Evolutionary conservation across 2,329 filamentous ascomycete species (phyloP), one percentile per base, ranked within the genome.

Genomic region (Phoma sp.): DNA sequence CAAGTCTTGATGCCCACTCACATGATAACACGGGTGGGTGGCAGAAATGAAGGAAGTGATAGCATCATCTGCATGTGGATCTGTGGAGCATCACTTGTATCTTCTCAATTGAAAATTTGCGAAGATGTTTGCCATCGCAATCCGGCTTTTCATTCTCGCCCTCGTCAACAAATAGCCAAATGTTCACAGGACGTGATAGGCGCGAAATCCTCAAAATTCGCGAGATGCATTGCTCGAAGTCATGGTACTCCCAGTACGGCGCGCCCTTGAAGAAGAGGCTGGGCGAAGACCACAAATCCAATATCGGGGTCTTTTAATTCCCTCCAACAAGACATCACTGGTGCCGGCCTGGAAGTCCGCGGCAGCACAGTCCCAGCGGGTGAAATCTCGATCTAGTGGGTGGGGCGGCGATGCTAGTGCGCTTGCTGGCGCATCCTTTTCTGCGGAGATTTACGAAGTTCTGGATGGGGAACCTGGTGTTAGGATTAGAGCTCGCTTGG

Each of bases 351-450:
- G 9, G 7, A 17, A 23, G 11, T 42, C 47, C 37, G 47, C 17
- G n/a, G 37, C 30, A 7, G 23, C 29, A n/a, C 12, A 23, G 30
- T 42, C 4, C 15, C 15, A 29, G 23, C 37, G 37, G 29, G 21
- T 23, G 6, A 36, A 48, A 36, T 49, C 38, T 49, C 47, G 47
- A 49, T 49, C 38, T 49, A 42, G 47, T 25, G 12, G 38, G 38
- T 30, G 47, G 37, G 47, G 47, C 47, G n/a, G 23, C 23, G 47
- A 42, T 28, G 37, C 38, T 49, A 49, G 47, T 49, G 47, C 47
- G 36, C 34, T 21, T 36, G 23, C 46, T 42, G 18, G 30, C 20
- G 46, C 46, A 17, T 15, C 18, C 29, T 21, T 48, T 23, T 18
- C 30, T 37, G 18, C 25, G 47, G 47, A 49, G 38, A 36, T 36